Base-by-base conservation (phyloP, 2,329 filamentous ascomycete genomes). In the Capronia americana region DNA sequence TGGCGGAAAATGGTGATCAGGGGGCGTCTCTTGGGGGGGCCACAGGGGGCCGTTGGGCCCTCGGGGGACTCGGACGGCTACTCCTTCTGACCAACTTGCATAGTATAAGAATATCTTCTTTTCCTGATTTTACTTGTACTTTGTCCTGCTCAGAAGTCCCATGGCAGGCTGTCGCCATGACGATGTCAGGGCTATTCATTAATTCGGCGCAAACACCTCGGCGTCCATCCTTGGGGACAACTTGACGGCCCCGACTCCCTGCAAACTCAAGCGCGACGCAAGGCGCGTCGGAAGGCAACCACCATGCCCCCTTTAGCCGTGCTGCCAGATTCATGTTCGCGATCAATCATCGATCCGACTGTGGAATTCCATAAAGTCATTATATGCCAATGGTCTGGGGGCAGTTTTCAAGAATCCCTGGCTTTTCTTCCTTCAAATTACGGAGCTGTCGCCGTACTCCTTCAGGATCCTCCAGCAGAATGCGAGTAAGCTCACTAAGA, bases 401-500 rank as follows among this genome's bases (percentile, higher is more conserved):
- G 7, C 38, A 5, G 14, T 41, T 17, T 34, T 32, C 17, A 32
- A 28, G n/a, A 11, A 32, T 38, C 4, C 11, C 6, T 34, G 20
- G 28, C 44, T 51, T 32, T 32, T 14, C 6, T 51, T 4, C 41
- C 17, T 60, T 34, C 44, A 60, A 51, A 32, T 60, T 60, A 30
- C 28, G 44, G 46, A 48, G 41, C 41, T 28, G n/a, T 60, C 41
- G 57, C 57, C 30, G 12, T 32, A 23, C 44, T 26, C 26, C 41
- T 30, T 24, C 41, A n/a, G 28, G 28, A 24, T 44, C 46, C 20
- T 24, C 58, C 26, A 53, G 48, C 46, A 53, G 44, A 30, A 41
- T 23, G 28, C 17, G 23, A 44, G 30, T 53, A 34, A 53, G 46
- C 30, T 51, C 58, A 34, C 58, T 54, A 61, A 61, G 58, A 61